Evolutionary conservation across 129 eudicot genomes (phyloP), one percentile per base, ranked within the genome.

Genomic region (Dittrichia graveolens): DNA sequence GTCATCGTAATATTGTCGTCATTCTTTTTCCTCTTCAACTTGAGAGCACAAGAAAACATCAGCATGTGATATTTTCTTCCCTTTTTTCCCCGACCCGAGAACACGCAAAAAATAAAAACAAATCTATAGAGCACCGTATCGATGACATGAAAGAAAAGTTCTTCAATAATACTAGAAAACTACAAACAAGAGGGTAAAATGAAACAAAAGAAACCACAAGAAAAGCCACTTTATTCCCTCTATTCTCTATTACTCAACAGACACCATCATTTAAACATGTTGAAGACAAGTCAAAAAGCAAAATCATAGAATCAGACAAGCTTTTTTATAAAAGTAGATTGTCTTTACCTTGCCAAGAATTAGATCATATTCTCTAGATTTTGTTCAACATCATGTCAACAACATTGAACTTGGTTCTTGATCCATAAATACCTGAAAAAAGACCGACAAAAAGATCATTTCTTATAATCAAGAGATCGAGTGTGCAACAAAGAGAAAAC

Each of bases 241-340:
- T 58, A 71, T 44, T 41, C 35, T 57, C 54, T 37, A 19, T 54
- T 65, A 14, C 31, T 72, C 44, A 64, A 53, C 42, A 75, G 35
- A 75, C 73, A 75, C 19, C 74, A 76, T 56, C 67, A 57, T 76
- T 37, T 68, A 67, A 61, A 45, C 63, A 16, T 47, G 59, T 37
- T 61, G 59, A 61, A 8, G 41, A 58, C 59, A 75, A 37, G 74
- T 76, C 80, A 76, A 76, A 76, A 76, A 37, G 80, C 68, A 67
- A 18, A 55, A 45, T 65, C 50, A 35, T 31, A 18, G n/a, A 47
- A 73, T 60, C 57, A 73, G 48, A 73, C 59, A 18, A 14, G 35
- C 54, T 41, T 31, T 42, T 44, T 56, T 65, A 35, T 14, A 56
- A 76, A 76, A 76, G 80, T 76, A 56, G 55, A 66, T 56, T 76